Conservation (phyloP, 2,329 filamentous ascomycete genomes). For the Paracamarosporium sp. region DNA sequence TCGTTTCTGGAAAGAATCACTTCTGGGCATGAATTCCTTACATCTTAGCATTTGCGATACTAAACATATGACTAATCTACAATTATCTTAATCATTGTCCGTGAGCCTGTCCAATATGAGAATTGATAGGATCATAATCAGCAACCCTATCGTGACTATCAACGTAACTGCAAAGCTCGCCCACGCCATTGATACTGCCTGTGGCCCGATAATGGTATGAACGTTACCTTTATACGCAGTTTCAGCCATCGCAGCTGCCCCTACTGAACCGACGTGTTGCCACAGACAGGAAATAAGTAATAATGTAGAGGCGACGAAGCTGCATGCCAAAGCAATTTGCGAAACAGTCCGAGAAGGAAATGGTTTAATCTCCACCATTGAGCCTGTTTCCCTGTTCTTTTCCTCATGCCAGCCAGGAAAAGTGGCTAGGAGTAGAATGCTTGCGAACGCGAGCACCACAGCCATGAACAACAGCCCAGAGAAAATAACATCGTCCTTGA, state of each 20-base stretch:
- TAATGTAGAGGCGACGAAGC: conserved; percentile 70
- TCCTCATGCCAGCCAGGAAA: conserved; percentile 96
- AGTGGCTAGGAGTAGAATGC: conserved; percentile 86
- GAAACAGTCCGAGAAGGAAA: conserved; percentile 88
- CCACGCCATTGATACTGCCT: conserved; percentile 93
- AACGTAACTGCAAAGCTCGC: conserved; percentile 84
- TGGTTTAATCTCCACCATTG: conserved; percentile 83
- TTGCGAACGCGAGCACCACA: conserved; percentile 91
- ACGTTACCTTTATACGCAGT: conserved; percentile 87
- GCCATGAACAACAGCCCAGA: conserved; percentile 96
- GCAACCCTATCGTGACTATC: neutral
- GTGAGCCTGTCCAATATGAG: conserved; percentile 1
- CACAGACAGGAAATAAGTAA: conserved; percentile 70
- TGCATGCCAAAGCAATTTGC: conserved; percentile 84
- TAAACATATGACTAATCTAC: too few relatives aligned
- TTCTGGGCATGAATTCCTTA: too few relatives aligned
- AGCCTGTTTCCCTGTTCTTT: conserved; percentile 71
- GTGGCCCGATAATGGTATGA: conserved; percentile 80
- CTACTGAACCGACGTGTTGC: conserved; percentile 93
- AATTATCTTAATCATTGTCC: neutral
- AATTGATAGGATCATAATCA: neutral
- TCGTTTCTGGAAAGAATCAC: too few relatives aligned
- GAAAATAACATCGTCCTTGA: conserved; percentile 96
- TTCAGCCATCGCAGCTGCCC: conserved; percentile 86
- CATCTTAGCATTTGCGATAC: too few relatives aligned